Conservation (phyloP, 345 rosid species). For the Orychophragmus violaceus region DNA sequence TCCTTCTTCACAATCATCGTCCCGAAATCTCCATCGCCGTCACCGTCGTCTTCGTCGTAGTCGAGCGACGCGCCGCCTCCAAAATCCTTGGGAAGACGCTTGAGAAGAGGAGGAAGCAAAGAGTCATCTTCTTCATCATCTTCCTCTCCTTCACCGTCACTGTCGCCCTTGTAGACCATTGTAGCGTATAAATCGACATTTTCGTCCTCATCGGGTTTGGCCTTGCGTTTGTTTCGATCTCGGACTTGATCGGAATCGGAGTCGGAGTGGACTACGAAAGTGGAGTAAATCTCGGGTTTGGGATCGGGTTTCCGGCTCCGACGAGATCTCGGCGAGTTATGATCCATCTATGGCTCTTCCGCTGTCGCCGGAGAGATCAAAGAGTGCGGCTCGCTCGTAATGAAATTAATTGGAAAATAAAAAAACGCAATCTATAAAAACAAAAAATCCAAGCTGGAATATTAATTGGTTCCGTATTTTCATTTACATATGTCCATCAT, state of each 20-base stretch:
- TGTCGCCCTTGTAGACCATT: slow-evolving; percentile 40
- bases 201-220: slow-evolving; percentile 29
- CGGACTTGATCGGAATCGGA: slow-evolving; percentile 38
- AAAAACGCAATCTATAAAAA: not conserved
- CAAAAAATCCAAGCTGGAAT: not conserved
- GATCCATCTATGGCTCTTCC: slow-evolving; percentile 40
- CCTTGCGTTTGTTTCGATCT: slow-evolving; percentile 19
- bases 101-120: slow-evolving; percentile 80
- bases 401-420: not conserved
- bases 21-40: slow-evolving; percentile 47
- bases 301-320: slow-evolving; percentile 41
- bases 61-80: slow-evolving; percentile 59
- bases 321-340: slow-evolving; percentile 32
- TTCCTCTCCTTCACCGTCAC: slow-evolving; percentile 32
- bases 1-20: slow-evolving; percentile 75
- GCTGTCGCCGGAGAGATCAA: slow-evolving; percentile 22
- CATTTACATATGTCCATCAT: no score
- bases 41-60: slow-evolving; percentile 48
- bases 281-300: slow-evolving; percentile 48
- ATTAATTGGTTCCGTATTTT: not conserved
- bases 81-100: slow-evolving; percentile 83
- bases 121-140: slow-evolving; percentile 62
- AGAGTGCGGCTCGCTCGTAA: not conserved
- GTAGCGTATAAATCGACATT: slow-evolving; percentile 45
- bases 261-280: slow-evolving; percentile 51